These are phyloP conservation scores for Digitaria exilis DNA, from an alignment of 202 grass and related monocot genomes.

Conservation along the genomic window DNA sequence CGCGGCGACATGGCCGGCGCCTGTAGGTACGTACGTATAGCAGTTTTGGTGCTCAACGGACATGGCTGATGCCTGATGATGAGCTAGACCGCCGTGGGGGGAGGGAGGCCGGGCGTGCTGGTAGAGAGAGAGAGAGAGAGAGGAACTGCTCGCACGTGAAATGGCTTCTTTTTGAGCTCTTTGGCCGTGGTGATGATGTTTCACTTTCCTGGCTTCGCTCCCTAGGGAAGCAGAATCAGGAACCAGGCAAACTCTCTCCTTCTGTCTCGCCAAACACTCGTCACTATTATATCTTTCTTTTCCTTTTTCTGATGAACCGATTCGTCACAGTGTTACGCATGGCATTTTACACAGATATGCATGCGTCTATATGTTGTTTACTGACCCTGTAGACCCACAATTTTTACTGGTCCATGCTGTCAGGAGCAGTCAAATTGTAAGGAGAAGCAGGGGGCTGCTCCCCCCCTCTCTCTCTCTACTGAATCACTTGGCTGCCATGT, in stretches of 20 bases:
- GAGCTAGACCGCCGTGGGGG: slow-evolving; percentile 20
- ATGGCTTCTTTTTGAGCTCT: slow-evolving; percentile 4
- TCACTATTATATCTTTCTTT: background rate
- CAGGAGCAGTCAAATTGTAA: slow-evolving; percentile 35
- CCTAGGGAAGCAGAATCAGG: slow-evolving; percentile 52
- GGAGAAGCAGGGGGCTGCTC: slow-evolving; percentile 13
- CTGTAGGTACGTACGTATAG: background rate
- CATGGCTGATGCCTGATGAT: slow-evolving; percentile 30
- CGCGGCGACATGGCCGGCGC: slow-evolving; percentile 42
- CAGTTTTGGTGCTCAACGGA: slow-evolving; percentile 29
- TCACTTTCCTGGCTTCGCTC: slow-evolving; percentile 37
- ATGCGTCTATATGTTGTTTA: slow-evolving; percentile 28
- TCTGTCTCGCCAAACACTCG: slow-evolving; percentile 40
- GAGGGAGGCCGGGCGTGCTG: background rate
- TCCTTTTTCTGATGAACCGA: background rate
- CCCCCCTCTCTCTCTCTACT: slow-evolving; percentile 38
- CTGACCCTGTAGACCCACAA: slow-evolving; percentile 36
- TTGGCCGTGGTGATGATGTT: slow-evolving; percentile 36
- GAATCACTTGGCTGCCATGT: slow-evolving; percentile 52
- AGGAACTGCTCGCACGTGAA: slow-evolving; percentile 59
- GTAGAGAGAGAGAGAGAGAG: background rate
- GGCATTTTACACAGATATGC: slow-evolving; percentile 28
- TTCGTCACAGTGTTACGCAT: background rate
- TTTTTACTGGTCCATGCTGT: slow-evolving; percentile 38
- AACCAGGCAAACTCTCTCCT: slow-evolving; percentile 8